Evolutionary conservation across 148 eudicot species (phyloP), one percentile per base, ranked within the genome.

Genomic region (Fagopyrum esculentum): DNA sequence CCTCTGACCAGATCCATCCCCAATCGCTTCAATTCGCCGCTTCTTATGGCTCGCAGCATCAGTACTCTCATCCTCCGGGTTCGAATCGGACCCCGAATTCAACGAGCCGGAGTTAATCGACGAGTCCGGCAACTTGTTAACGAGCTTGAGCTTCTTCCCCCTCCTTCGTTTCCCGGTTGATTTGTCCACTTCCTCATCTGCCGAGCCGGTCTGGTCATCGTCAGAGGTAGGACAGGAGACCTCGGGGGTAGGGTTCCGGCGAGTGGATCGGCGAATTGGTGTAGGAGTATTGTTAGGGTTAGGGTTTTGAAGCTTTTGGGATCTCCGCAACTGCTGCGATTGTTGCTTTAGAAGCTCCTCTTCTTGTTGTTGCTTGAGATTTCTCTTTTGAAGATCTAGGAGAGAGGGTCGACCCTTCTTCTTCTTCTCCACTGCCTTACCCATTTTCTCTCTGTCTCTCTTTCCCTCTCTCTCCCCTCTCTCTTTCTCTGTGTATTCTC

Each of bases 361-460:
- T 35, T 76, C 55, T 77, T 81, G 77, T 74, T 84, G 86, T 11
- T 77, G 75, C 54, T 85, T 81, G 72, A 86, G 74, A 8, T 45
- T 29, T 17, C 86, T 86, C 66, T 83, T 86, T 66, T 86, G 89
- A 64, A 86, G 89, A 86, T 86, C 89, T 46, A 81, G 75, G 29
- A 83, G 89, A 77, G 89, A 86, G 15, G 89, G 89, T 3, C 85
- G 83, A n/a, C 89, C 89, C 80, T 83, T 86, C 86, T 86, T 86
- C 83, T 83, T 86, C 81, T 79, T 74, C 83, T 75, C 87, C 75
- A 80, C 85, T 74, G 69, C 51, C 81, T 78, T 84, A 47, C 87
- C 87, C 87, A 82, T 81, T 61, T 68, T 77, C 43, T 6, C 12
- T 22, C 66, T 22, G 10, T 49, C 45, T 54, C n/a, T 2, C 71